Conservation (phyloP, 495 filamentous ascomycete species). For the Cladorrhinum samala region DNA sequence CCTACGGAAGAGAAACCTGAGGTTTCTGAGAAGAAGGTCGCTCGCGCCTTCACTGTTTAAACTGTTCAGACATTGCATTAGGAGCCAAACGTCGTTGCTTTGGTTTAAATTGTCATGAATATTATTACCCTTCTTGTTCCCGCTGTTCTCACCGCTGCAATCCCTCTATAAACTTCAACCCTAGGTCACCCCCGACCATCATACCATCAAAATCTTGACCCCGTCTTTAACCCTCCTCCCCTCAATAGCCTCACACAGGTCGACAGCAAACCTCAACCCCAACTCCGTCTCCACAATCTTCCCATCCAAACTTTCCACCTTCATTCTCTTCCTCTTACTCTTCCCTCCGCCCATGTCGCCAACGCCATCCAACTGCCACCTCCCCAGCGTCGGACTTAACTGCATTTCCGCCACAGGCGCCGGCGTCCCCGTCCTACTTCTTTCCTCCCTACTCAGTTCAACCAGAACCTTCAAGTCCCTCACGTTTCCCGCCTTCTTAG, state of each 20-base stretch:
- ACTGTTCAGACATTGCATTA: too few relatives aligned
- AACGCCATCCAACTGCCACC: constrained; percentile 6
- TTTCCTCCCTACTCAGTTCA: too few relatives aligned
- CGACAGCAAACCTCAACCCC: constrained; percentile 24
- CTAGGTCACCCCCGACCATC: too few relatives aligned
- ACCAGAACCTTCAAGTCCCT: neutral
- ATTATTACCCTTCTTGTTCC: too few relatives aligned
- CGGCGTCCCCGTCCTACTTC: neutral
- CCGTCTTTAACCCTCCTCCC: neutral
- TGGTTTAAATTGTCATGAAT: too few relatives aligned
- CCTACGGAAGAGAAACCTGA: neutral
- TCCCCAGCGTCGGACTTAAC: constrained; percentile 21
- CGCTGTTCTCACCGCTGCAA: too few relatives aligned
- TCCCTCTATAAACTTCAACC: too few relatives aligned
- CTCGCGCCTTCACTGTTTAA: neutral
- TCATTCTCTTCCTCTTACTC: neutral
- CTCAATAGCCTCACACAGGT: constrained; percentile 5
- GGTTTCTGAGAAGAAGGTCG: neutral
- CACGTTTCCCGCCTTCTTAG: neutral
- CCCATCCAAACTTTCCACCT: constrained; percentile 7
- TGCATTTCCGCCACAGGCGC: constrained; percentile 21
- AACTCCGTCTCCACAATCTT: constrained; percentile 9
- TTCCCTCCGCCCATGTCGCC: neutral
- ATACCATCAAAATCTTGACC: constrained; percentile 14
- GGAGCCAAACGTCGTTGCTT: too few relatives aligned